These are phyloP conservation scores for Beverwykella pulmonaria DNA, from an alignment of 495 filamentous ascomycete genomes.

Conservation along the genomic window DNA sequence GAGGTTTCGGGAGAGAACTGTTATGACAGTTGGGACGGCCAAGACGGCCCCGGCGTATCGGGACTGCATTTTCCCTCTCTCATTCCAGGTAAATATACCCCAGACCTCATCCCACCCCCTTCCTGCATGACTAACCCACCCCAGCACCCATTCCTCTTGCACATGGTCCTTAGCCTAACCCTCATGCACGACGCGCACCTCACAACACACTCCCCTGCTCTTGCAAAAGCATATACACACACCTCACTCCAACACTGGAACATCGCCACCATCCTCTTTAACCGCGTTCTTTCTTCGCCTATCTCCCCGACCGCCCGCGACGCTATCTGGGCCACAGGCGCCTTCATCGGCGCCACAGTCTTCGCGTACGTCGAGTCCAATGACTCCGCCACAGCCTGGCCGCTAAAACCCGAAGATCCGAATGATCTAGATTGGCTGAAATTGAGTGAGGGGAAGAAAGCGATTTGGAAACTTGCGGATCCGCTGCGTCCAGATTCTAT, in stretches of 20 bases:
- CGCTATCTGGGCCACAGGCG: constrained; percentile 47
- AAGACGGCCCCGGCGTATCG: constrained; percentile 40
- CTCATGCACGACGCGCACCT: constrained; percentile 47
- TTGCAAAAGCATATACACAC: constrained; percentile 13
- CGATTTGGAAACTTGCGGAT: constrained; percentile 44
- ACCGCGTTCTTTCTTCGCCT: constrained; percentile 42
- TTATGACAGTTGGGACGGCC: constrained; percentile 46
- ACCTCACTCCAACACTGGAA: constrained; percentile 46
- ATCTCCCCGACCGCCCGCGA: constrained; percentile 42
- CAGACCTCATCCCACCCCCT: neutral
- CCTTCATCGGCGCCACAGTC: constrained; percentile 43
- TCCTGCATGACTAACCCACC: neutral
- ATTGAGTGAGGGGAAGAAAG: constrained; percentile 46
- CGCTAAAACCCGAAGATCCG: constrained; percentile 40
- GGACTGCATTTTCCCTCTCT: constrained; percentile 36
- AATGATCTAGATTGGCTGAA: constrained; percentile 48
- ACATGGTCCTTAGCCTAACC: constrained; percentile 48
- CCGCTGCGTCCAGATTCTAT: constrained; percentile 46
- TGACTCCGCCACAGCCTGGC: constrained; percentile 47
- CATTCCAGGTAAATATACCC: constrained; percentile 38
- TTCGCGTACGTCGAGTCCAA: constrained; percentile 44
- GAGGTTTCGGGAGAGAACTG: constrained; percentile 47
- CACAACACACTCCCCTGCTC: constrained; percentile 13
- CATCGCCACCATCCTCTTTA: constrained; percentile 46
- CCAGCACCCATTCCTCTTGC: constrained; percentile 45